phyloP scores from a whole-genome alignment of 352 stramenopile species.

The Pythium monospermum region DNA sequence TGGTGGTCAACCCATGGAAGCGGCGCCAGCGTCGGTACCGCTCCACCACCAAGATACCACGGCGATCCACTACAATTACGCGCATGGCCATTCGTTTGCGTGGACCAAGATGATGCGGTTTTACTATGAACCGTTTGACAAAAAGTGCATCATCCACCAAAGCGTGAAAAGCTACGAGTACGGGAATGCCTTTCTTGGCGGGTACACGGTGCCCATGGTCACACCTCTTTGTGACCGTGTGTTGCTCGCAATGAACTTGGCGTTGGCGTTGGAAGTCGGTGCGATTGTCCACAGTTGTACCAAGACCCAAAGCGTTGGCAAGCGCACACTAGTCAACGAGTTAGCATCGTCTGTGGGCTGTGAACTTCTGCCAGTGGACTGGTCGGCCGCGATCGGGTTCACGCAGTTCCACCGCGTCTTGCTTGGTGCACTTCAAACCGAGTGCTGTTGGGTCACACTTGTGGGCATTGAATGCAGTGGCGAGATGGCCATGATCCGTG shows the following conservation, averaged over 20 bases:
- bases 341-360: conserved; percentile 38
- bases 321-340: conserved; percentile 39
- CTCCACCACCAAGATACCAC: conserved; percentile 23
- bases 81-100: conserved; percentile 38
- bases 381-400: conserved; percentile 26
- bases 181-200: conserved; percentile 51
- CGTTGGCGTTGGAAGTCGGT: conserved; percentile 49
- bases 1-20: not conserved
- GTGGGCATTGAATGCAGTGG: conserved; percentile 30
- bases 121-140: conserved; percentile 55
- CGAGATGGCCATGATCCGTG: conserved; percentile 19
- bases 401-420: conserved; percentile 37
- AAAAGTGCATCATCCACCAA: conserved; percentile 50
- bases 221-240: conserved; percentile 58
- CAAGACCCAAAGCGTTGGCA: conserved; percentile 21
- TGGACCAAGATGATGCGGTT: conserved; percentile 63
- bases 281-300: conserved; percentile 33
- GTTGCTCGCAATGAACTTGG: conserved; percentile 45
- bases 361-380: conserved; percentile 39
- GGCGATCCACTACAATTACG: conserved; percentile 38
- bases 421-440: conserved; percentile 33
- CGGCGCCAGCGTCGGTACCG: conserved; percentile 7
- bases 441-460: conserved; percentile 36
- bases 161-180: conserved; percentile 59
- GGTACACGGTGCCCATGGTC: conserved; percentile 36